Evolutionary conservation across 1,139 yeast species (phyloP).

Genomic region (Yamadazyma aaseri): DNA sequence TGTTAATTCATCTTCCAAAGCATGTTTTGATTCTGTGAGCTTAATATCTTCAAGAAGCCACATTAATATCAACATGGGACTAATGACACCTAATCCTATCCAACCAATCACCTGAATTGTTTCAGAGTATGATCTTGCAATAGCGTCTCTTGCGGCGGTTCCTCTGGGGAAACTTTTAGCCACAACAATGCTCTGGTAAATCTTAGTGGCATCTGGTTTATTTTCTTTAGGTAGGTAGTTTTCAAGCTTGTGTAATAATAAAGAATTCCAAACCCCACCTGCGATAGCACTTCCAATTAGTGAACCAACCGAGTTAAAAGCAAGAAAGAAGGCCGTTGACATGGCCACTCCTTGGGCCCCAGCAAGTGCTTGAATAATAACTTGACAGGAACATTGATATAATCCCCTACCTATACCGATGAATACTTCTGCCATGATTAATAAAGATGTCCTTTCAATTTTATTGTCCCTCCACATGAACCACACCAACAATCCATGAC

Average conservation of each 20-base stretch:
- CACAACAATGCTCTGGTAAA: conserved; percentile 16
- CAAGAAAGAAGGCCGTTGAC: conserved; percentile 19
- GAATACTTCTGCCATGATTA: conserved; percentile 16
- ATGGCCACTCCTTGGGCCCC: conserved; percentile 15
- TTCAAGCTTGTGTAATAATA: conserved; percentile 13
- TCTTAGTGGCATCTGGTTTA: conserved; percentile 15
- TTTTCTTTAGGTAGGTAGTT: conserved; percentile 17
- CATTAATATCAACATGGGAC: conserved; percentile 20
- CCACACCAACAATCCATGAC: conserved; percentile 20
- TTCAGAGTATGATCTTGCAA: conserved; percentile 22
- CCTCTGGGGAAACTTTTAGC: conserved; percentile 19
- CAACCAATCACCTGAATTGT: conserved; percentile 22
- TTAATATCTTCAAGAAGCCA: conserved; percentile 19
- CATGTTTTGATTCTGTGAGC: conserved; percentile 10
- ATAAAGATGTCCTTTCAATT: conserved; percentile 7
- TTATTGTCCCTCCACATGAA: conserved; percentile 19
- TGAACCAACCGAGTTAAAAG: conserved; percentile 16
- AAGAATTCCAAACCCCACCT: conserved; percentile 19
- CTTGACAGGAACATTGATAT: conserved; percentile 15
- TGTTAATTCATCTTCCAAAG: neutral
- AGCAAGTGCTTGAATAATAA: conserved; percentile 17
- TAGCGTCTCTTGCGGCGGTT: conserved; percentile 20
- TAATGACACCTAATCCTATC: conserved; percentile 18
- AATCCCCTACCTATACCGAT: conserved; percentile 18
- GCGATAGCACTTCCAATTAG: conserved; percentile 17